Evolutionary conservation across 2,329 filamentous ascomycete genomes (phyloP), one percentile per base, ranked within the genome.

Genomic region (Colletotrichum theobromicola): DNA sequence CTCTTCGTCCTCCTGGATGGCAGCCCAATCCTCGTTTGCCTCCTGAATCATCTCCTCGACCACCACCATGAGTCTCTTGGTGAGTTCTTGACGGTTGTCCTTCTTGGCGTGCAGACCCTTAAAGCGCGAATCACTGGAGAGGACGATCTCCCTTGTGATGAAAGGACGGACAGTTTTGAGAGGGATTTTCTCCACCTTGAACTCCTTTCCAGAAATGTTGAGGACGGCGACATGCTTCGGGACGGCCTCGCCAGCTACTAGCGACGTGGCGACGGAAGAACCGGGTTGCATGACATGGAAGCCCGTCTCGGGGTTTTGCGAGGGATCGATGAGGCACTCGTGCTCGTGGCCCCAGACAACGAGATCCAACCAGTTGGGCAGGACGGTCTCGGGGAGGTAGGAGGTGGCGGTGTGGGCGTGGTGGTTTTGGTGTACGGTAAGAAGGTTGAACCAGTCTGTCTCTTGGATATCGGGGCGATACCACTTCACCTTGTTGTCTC

Each of bases 301-400:
- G 1, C 93, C 94, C 62, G 93, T 98, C 80, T 98, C 95, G 0
- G 94, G 91, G 79, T 98, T 99, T 61, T 92, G 88, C 2, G 88
- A 87, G 1, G 97, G 97, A 58, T 98, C 93, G 77, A 99, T 98
- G 9, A 96, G 83, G 81, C 97, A 99, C 83, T 99, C 96, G 81
- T 99, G 97, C 83, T 99, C 97, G 80, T 99, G 97, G 4, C 97
- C 97, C 97, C 97, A 99, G 65, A 99, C 90, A 0, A 99, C 92
- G 6, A 99, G 88, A 80, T 99, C 94, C 76, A 99, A 87, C 86
- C 97, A 98, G 21, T 95, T 93, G 0, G 97, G 97, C 1, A 99
- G 87, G 79, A 98, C 97, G 79, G 94, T 95, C 80, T 99, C 97
- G 0, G 97, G 96, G 0, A 99, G 89, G 80, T 98, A 98, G n/a